These are phyloP conservation scores for Trametes polyzona DNA, from an alignment of 1,284 basidiomycete species.

Conservation along the genomic window DNA sequence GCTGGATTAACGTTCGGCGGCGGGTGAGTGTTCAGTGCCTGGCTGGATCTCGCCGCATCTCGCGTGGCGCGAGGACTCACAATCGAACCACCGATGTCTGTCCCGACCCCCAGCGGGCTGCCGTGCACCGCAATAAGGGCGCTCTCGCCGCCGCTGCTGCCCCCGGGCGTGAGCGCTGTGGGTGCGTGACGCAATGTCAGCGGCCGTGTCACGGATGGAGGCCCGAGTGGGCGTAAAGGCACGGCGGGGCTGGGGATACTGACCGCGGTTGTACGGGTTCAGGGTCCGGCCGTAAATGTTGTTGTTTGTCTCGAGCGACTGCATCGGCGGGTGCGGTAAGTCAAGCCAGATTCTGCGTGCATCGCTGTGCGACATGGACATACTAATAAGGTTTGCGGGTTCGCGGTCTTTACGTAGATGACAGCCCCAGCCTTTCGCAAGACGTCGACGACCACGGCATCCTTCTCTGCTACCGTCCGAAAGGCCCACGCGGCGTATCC, in stretches of 20 bases:
- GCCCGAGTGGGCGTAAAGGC: neutral
- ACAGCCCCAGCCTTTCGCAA: constrained; percentile 58
- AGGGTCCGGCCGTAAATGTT: constrained; percentile 56
- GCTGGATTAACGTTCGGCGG: constrained; percentile 30
- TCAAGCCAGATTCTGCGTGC: neutral
- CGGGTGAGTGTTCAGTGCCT: neutral
- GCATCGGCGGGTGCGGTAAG: constrained; percentile 17
- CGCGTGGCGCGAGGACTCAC: constrained; percentile 34
- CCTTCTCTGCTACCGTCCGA: constrained; percentile 42
- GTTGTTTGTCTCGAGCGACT: constrained; percentile 54
- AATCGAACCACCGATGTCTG: constrained; percentile 58
- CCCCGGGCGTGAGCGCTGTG: constrained; percentile 53
- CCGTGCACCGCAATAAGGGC: constrained; percentile 63
- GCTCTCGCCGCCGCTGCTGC: constrained; percentile 67
- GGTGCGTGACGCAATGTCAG: constrained; percentile 14
- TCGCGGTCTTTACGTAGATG: constrained; percentile 60
- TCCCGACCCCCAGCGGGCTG: constrained; percentile 61
- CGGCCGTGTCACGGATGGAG: constrained; percentile 10
- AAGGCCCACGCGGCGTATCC: constrained; percentile 60
- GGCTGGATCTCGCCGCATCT: constrained; percentile 13
- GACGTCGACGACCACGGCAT: constrained; percentile 51
- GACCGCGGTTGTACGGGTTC: constrained; percentile 57
- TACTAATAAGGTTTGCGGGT: constrained; percentile 55
- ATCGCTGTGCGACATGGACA: constrained; percentile 26
- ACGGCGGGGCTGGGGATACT: constrained; percentile 9